Conservation (phyloP, 495 filamentous ascomycete species). For the Acidomyces sp. region DNA sequence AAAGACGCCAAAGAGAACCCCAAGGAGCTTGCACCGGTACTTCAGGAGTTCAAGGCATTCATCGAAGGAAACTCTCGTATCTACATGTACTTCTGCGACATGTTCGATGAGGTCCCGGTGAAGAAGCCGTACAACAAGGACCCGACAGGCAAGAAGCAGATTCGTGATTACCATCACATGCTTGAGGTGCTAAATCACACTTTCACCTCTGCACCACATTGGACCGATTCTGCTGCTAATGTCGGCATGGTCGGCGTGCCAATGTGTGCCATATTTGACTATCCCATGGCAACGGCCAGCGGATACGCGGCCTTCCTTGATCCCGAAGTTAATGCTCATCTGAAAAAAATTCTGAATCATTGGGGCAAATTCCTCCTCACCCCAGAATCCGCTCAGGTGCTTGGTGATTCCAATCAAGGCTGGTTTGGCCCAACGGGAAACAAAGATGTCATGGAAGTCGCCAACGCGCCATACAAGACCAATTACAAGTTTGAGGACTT, state of each 20-base stretch:
- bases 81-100: constrained; percentile 22
- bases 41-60: constrained; percentile 34
- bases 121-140: constrained; percentile 45
- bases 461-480: constrained; percentile 34
- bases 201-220: constrained; percentile 47
- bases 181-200: constrained; percentile 51
- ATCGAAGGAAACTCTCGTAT: constrained; percentile 32
- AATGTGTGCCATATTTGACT: constrained; percentile 56
- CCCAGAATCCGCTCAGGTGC: constrained; percentile 43
- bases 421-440: constrained; percentile 48
- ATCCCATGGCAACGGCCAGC: constrained; percentile 56
- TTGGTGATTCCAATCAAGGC: constrained; percentile 36
- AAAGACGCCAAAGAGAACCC: constrained; percentile 34
- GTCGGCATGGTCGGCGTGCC: constrained; percentile 55
- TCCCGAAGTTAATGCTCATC: constrained; percentile 50
- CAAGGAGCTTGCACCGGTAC: constrained; percentile 33
- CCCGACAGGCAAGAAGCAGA: constrained; percentile 45
- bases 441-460: constrained; percentile 36
- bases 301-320: constrained; percentile 55
- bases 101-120: constrained; percentile 50
- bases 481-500: constrained; percentile 38
- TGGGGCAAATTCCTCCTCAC: constrained; percentile 49
- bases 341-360: constrained; percentile 55
- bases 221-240: constrained; percentile 38
- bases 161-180: constrained; percentile 53